These are phyloP conservation scores for Cyclotella cryptica DNA, from an alignment of 108 stramenopile species.

Conservation along the genomic window DNA sequence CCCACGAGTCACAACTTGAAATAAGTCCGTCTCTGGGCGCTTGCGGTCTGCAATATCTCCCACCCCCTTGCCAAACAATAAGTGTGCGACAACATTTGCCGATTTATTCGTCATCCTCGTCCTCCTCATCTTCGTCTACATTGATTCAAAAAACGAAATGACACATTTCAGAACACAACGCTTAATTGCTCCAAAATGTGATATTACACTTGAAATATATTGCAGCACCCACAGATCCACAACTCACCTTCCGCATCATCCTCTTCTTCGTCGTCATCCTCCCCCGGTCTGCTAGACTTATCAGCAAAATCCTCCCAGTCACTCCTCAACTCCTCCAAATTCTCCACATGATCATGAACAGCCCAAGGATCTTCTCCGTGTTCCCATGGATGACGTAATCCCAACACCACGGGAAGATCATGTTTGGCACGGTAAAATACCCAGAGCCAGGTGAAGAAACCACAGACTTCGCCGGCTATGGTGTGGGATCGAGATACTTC, in stretches of 20 bases:
- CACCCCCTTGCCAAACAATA: no score
- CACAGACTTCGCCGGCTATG: constrained; percentile 70
- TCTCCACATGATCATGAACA: constrained; percentile 50
- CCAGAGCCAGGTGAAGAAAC: constrained; percentile 86
- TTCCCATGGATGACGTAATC: constrained; percentile 86
- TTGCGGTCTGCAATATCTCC: no score
- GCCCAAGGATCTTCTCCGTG: constrained; percentile 64
- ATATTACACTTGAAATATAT: background rate
- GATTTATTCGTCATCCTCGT: constrained; percentile 31
- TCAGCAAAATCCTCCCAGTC: constrained; percentile 66
- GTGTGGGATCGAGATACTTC: constrained; percentile 42
- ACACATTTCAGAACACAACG: no score
- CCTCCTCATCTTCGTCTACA: constrained; percentile 9
- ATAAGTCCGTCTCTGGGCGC: no score
- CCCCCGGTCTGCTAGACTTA: constrained; percentile 62
- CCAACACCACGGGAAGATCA: constrained; percentile 78
- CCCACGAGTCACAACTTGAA: no score
- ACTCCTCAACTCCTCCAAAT: constrained; percentile 51
- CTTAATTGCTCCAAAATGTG: no score
- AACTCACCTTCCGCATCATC: constrained; percentile 57
- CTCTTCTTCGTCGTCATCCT: constrained; percentile 73
- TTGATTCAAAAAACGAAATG: background rate
- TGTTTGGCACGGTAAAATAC: constrained; percentile 78
- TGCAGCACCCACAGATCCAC: background rate
- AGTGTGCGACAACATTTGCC: background rate